phyloP scores from a whole-genome alignment of 164 flowering plant genomes.

The Kalanchoe fedtschenkoi region DNA sequence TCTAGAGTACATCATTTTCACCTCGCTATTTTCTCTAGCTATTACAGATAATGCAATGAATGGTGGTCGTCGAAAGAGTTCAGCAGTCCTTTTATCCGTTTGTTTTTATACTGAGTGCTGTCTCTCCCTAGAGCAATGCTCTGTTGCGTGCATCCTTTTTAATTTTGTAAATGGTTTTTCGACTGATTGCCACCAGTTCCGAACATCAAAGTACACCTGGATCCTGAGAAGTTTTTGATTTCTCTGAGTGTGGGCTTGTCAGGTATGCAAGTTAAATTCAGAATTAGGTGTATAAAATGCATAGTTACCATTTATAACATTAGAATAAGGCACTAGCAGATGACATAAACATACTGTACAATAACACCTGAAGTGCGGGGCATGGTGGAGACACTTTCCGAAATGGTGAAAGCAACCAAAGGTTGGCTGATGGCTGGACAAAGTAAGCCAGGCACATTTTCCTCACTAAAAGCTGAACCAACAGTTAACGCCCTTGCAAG shows the following conservation, averaged over 20 bases:
- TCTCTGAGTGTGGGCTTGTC: neutral
- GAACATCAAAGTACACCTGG: neutral
- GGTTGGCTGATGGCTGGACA: conserved; percentile 4
- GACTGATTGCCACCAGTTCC: neutral
- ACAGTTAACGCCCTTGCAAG: neutral
- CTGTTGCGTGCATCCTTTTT: neutral
- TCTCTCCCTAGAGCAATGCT: too few species aligned
- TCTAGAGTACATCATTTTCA: too few species aligned
- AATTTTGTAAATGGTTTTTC: neutral
- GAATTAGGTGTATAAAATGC: neutral
- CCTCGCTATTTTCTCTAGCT: too few species aligned
- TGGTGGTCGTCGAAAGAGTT: too few species aligned
- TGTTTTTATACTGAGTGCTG: too few species aligned
- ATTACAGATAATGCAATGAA: too few species aligned
- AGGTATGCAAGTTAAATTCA: neutral
- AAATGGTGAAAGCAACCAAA: neutral
- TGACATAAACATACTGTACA: neutral
- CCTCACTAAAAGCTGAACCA: neutral
- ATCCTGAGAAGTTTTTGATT: neutral
- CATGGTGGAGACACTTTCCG: neutral
- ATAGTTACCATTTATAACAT: neutral
- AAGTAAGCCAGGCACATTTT: conserved; percentile 4
- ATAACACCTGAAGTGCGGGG: neutral
- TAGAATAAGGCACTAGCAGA: neutral
- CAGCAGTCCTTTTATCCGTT: too few species aligned